Conservation (phyloP, 2,329 filamentous ascomycete genomes). For the Fusarium penzigii region DNA sequence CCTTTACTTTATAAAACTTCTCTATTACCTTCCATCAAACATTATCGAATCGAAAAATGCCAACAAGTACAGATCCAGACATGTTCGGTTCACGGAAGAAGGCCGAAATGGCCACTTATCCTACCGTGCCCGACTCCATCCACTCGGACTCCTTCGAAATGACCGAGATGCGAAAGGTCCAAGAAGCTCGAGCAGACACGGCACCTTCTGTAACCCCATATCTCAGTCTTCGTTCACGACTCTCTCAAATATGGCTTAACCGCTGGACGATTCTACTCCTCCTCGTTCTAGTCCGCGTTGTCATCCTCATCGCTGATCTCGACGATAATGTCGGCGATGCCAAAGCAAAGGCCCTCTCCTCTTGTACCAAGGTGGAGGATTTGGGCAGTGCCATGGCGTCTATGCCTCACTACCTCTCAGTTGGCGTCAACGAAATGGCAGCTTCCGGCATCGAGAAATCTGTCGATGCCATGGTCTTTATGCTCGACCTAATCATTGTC, state of each 20-base stretch:
- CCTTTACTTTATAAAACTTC: conserved; percentile 8
- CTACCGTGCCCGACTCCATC: conserved; percentile 40
- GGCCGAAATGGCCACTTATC: conserved; percentile 34
- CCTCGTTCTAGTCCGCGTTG: conserved; percentile 77
- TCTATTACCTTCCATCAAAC: conserved; percentile 7
- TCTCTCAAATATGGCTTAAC: conserved; percentile 98
- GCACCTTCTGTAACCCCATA: conserved; percentile 81
- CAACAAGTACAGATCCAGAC: conserved; percentile 33
- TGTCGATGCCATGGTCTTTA: conserved; percentile 75
- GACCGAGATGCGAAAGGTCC: conserved; percentile 33
- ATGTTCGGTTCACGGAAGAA: conserved; percentile 40
- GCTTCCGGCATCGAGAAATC: conserved; percentile 78
- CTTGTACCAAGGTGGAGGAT: conserved; percentile 89
- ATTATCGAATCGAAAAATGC: conserved; percentile 21
- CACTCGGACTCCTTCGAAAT: conserved; percentile 40
- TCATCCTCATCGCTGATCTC: conserved; percentile 74
- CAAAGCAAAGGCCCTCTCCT: conserved; percentile 78
- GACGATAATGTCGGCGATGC: conserved; percentile 75
- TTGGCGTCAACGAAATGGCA: conserved; percentile 84
- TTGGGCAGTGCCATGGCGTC: conserved; percentile 95
- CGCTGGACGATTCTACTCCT: conserved; percentile 90
- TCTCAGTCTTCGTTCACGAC: conserved; percentile 81
- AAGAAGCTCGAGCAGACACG: conserved; percentile 50
- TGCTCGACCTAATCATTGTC: conserved; percentile 77
- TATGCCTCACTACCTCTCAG: conserved; percentile 93